These are phyloP conservation scores for Acacia concinna DNA, from an alignment of 331 rosid genomes.

Conservation along the genomic window DNA sequence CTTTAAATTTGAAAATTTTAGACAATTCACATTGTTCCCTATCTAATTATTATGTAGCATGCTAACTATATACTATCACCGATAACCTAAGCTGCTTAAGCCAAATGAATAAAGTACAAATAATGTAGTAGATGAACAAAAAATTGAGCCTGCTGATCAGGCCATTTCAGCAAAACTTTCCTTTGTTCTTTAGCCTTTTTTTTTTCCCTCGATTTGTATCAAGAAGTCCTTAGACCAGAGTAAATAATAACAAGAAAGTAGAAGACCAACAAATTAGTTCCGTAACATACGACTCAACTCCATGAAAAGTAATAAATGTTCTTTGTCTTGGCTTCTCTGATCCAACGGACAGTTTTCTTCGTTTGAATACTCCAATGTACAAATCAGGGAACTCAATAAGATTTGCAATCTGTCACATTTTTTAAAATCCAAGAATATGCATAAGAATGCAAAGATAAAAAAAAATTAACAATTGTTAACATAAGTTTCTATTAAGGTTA, in stretches of 20 bases:
- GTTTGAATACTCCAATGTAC: slow-evolving; percentile 71
- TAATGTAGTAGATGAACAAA: slow-evolving; percentile 8
- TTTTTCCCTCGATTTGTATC: neutral
- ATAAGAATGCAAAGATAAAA: neutral
- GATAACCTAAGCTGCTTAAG: slow-evolving; percentile 12
- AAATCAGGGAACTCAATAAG: slow-evolving; percentile 53
- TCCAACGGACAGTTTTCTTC: slow-evolving; percentile 48
- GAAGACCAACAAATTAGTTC: slow-evolving; percentile 20
- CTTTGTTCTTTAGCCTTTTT: neutral
- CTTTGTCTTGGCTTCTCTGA: slow-evolving; percentile 51
- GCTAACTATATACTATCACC: neutral
- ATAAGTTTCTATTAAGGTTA: slow-evolving; percentile 16
- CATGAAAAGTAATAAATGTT: slow-evolving; percentile 60
- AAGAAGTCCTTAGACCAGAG: neutral
- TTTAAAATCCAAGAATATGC: slow-evolving; percentile 12
- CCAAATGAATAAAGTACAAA: slow-evolving; percentile 10
- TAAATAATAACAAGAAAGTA: slow-evolving; percentile 20
- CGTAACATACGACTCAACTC: slow-evolving; percentile 63
- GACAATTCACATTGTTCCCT: neutral
- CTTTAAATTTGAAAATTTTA: neutral
- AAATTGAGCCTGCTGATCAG: neutral
- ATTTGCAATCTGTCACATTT: slow-evolving; percentile 58
- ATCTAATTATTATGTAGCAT: neutral
- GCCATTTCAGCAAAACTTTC: slow-evolving; percentile 5
- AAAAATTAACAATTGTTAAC: slow-evolving; percentile 12